Base-by-base conservation (phyloP, 2,329 filamentous ascomycete species). In the Fusarium sp. region DNA sequence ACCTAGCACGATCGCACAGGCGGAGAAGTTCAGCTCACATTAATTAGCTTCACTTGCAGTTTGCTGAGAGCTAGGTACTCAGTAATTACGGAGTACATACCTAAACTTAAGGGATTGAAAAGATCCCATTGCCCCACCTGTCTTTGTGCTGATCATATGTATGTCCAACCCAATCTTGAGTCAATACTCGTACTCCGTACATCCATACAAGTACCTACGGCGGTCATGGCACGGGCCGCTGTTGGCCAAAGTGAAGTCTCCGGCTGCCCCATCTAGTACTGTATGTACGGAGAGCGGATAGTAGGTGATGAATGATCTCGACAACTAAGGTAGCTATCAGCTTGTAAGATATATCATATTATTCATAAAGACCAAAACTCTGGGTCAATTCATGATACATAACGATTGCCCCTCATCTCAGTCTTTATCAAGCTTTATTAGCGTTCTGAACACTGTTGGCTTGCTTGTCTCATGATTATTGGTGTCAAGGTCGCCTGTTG, bases 211-310 rank as follows among this genome's bases (percentile, higher is more conserved):
- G 32, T 39, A 22, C 32, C 50, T 38, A 24, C 45, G 48, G 50
- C 45, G 54, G 50, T 55, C 52, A 66, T 70, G 70, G 68, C 69
- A 52, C 68, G 63, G 63, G 47, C 69, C 69, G 69, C 57, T 57
- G 44, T 47, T 71, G 57, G 58, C 47, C 54, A 52, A 70, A 26
- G 22, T 67, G 44, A 51, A 39, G 38, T 44, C 12, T 34, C 34
- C 55, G n/a, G 41, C 41, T 58, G 20, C 38, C 38, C 65, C 30
- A 26, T 57, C 50, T 58, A 38, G 20, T 50, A 50, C 22, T 24
- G 26, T 17, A n/a, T 30, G 22, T 32, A 45, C 42, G 42, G 42
- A 18, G 20, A 22, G 17, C 17, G 18, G 18, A 18, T 24, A 42
- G 38, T 44, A 47, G 45, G 26, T 20, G 28, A 28, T 48, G 45